Conservation (phyloP, 257 asterid species). For the Nicotiana paniculata region DNA sequence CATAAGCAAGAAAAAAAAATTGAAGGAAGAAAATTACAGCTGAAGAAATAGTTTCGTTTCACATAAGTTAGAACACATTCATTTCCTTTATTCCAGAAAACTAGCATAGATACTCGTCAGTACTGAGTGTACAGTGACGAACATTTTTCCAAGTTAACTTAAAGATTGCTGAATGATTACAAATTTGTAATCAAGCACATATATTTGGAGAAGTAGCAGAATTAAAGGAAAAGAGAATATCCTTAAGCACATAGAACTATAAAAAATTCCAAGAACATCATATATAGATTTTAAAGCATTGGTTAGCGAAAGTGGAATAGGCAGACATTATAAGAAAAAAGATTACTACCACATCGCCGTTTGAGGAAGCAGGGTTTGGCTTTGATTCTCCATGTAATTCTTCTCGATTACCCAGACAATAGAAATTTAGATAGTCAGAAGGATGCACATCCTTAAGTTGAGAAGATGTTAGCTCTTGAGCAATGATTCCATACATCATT, state of each 20-base stretch:
- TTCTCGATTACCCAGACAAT: constrained; percentile 54
- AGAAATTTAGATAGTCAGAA: constrained; percentile 40
- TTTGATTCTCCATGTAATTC: constrained; percentile 18
- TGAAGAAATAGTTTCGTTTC: background rate
- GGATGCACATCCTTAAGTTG: constrained; percentile 29
- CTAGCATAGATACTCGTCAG: background rate
- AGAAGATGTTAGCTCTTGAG: constrained; percentile 30
- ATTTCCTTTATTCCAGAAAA: background rate
- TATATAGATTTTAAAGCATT: background rate
- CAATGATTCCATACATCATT: constrained; percentile 46
- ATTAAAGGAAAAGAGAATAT: background rate
- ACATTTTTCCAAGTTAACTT: background rate
- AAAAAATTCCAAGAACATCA: background rate
- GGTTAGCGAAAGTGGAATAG: background rate
- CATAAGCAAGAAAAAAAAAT: background rate
- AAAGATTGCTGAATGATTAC: background rate
- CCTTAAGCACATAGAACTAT: background rate
- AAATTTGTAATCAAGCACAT: background rate
- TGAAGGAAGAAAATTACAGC: background rate
- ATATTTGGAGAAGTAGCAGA: background rate
- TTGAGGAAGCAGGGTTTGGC: constrained; percentile 17
- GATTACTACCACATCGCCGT: constrained; percentile 28
- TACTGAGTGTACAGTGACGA: background rate
- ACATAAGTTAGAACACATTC: background rate
- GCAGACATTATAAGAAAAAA: background rate